phyloP scores from a whole-genome alignment of 176 grass and related monocot genomes.

The Carex kokanica region DNA sequence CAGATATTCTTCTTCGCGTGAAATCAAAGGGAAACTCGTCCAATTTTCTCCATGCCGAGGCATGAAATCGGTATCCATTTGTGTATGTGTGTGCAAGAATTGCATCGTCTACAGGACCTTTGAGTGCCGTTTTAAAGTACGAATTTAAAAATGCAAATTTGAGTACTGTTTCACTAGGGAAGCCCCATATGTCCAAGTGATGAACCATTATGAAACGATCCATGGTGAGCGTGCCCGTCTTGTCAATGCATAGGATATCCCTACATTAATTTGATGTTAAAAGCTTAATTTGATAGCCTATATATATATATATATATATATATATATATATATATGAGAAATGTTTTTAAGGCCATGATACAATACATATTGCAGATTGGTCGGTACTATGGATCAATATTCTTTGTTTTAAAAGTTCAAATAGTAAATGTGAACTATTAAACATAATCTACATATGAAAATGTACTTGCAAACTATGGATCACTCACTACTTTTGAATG shows the following conservation, averaged over 20 bases:
- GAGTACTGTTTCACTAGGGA: not conserved
- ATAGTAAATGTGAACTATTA: too few relatives aligned
- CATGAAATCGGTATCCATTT: constrained; percentile 39
- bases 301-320: too few relatives aligned
- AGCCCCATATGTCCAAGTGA: constrained; percentile 43
- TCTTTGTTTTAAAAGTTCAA: too few relatives aligned
- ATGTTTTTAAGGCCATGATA: too few relatives aligned
- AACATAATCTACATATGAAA: too few relatives aligned
- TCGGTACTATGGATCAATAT: too few relatives aligned
- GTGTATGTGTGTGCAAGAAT: constrained; percentile 44
- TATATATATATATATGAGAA: too few relatives aligned
- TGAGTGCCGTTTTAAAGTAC: constrained; percentile 4
- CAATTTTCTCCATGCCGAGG: constrained; percentile 38
- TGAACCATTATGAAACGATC: constrained; percentile 35
- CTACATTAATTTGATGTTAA: constrained; percentile 7
- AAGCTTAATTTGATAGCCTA: not conserved
- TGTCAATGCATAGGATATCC: constrained; percentile 51
- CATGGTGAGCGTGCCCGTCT: constrained; percentile 43
- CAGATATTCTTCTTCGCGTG: constrained; percentile 37
- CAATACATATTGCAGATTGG: too few relatives aligned
- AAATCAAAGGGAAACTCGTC: constrained; percentile 46
- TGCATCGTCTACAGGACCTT: constrained; percentile 41
- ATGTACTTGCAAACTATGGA: too few relatives aligned
- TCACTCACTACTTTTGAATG: too few relatives aligned
- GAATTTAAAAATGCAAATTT: constrained; percentile 13